Conservation (phyloP, 768 basidiomycete species). For the Ramaria sp. region DNA sequence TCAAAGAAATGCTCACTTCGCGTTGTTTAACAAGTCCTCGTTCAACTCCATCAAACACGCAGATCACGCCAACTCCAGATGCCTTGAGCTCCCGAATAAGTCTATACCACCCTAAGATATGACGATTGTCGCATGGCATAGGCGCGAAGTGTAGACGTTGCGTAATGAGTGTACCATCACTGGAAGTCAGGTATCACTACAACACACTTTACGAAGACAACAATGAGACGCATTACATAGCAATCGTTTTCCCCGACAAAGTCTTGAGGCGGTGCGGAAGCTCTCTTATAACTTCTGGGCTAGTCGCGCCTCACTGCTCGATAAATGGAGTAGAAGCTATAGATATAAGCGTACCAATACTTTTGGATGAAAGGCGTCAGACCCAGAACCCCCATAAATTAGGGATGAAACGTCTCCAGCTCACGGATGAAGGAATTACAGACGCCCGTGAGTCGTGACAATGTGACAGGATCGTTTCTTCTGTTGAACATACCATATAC, state of each 20-base stretch:
- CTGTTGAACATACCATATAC: too few relatives aligned
- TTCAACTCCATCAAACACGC: slow-evolving; percentile 71
- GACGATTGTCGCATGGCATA: slow-evolving; percentile 50
- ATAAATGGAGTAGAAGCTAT: neutral
- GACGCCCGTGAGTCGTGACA: too few relatives aligned
- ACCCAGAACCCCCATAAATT: slow-evolving; percentile 13
- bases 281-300: slow-evolving; percentile 16
- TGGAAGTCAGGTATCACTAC: slow-evolving; percentile 19
- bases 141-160: slow-evolving; percentile 71
- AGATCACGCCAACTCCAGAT: slow-evolving; percentile 47
- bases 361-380: slow-evolving; percentile 13
- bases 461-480: too few relatives aligned
- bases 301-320: neutral
- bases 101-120: slow-evolving; percentile 72
- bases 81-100: slow-evolving; percentile 53
- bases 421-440: too few relatives aligned
- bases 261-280: slow-evolving; percentile 54
- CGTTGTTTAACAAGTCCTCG: slow-evolving; percentile 56
- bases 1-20: slow-evolving; percentile 39
- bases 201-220: too few relatives aligned
- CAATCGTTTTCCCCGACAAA: slow-evolving; percentile 57
- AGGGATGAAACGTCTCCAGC: neutral
- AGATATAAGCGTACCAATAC: slow-evolving; percentile 6
- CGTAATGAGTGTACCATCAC: slow-evolving; percentile 80
- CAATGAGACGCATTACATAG: slow-evolving; percentile 43